Conservation (phyloP, 2,329 filamentous ascomycete species). For the Colletotrichum kahawae region DNA sequence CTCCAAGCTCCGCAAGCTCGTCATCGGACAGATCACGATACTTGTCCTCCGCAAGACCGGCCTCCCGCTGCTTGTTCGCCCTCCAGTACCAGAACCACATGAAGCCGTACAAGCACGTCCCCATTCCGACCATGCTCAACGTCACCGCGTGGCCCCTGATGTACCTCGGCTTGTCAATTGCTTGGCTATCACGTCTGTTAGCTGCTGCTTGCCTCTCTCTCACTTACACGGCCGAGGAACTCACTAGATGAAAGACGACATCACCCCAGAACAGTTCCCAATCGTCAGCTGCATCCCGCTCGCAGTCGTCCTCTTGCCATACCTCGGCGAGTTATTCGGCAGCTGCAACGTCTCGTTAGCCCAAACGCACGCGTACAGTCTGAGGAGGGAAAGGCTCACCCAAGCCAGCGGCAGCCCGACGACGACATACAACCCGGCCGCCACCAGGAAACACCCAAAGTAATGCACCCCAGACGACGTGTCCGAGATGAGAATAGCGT, state of each 20-base stretch:
- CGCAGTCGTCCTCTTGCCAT: constrained; percentile 76
- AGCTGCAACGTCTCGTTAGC: constrained; percentile 35
- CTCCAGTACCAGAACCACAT: constrained; percentile 38
- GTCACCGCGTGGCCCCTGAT: constrained; percentile 63
- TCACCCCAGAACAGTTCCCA: constrained; percentile 72
- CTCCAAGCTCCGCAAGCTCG: constrained; percentile 54
- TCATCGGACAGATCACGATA: constrained; percentile 48
- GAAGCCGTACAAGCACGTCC: constrained; percentile 37
- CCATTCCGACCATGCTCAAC: constrained; percentile 25
- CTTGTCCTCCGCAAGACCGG: constrained; percentile 40
- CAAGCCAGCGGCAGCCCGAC: constrained; percentile 63
- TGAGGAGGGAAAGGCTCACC: constrained; percentile 33
- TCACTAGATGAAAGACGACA: constrained; percentile 19
- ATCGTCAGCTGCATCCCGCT: constrained; percentile 74
- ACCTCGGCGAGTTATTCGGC: constrained; percentile 70
- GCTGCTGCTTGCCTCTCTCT: background rate
- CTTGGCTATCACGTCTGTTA: constrained; percentile 37
- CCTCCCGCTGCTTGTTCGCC: constrained; percentile 51
- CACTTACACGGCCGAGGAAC: background rate
- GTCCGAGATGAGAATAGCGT: constrained; percentile 60
- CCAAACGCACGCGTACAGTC: background rate
- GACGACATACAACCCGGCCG: constrained; percentile 70
- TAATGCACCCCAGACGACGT: constrained; percentile 49
- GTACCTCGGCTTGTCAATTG: constrained; percentile 59
- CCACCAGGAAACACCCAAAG: constrained; percentile 71